Evolutionary conservation across 2,329 filamentous ascomycete species (phyloP), one percentile per base, ranked within the genome.

Genomic region (Tolypocladium sp.): DNA sequence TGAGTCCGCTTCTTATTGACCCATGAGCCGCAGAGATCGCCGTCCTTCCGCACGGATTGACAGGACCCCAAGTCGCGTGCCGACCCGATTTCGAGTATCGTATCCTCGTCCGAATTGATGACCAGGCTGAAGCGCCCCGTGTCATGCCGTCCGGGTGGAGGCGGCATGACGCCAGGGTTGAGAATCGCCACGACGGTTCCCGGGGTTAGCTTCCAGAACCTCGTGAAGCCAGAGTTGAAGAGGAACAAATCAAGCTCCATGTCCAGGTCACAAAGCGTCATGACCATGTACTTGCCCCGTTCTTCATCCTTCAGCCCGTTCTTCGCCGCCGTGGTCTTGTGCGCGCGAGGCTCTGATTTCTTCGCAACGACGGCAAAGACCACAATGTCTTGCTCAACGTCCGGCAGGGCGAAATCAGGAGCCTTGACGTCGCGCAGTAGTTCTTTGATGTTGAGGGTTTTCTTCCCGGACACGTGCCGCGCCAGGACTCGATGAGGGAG

Each of bases 161-260:
- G 93, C 3, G 93, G 91, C 86, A 99, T 90, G 65, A 97, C 88
- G 22, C 80, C 86, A 1, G 94, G 94, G 69, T 99, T 99, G 37
- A 99, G 79, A 33, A 99, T 90, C 6, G 93, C 94, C 59, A 99
- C 80, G 1, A 97, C 82, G 0, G 92, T 97, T n/a, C 94, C 94
- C 2, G 91, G 84, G 0, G 87, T 87, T n/a, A 97, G 78, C 70
- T 96, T 96, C 88, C 93, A 97, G 76, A 94, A 99, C 58, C 90
- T 86, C 20, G 90, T 88, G 67, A 97, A 97, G 8, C 91, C 95
- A 0, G 88, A 86, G 67, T 90, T 90, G 74, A 99, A 99, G 17
- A 99, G 83, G 67, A 92, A 97, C 49, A 97, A 82, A 63, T 97
- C 92, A 15, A 99, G 73, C 66, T 96, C 91, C 85, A 87, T 96